These are phyloP conservation scores for Hypoxylon sp. DNA, from an alignment of 2,329 filamentous ascomycete species.

Conservation along the genomic window DNA sequence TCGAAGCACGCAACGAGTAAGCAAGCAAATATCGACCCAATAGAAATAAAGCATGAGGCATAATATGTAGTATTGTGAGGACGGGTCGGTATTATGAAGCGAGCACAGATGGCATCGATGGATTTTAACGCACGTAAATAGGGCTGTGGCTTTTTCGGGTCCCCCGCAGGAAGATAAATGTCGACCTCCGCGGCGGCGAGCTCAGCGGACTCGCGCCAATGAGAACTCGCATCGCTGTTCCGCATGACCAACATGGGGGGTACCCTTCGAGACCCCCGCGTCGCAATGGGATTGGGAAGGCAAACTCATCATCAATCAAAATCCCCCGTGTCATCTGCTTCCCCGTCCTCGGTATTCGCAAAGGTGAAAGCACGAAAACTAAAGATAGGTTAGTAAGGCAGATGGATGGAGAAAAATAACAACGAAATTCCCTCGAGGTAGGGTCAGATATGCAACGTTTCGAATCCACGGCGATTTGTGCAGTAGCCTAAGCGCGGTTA, in stretches of 20 bases:
- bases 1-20: background rate
- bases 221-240: conserved; percentile 12
- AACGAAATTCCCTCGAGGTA: conserved; percentile 11
- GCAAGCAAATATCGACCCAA: conserved; percentile 1
- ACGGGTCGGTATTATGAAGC: background rate
- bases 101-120: background rate
- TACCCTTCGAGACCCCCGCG: conserved; percentile 15
- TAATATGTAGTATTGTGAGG: no score
- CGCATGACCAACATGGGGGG: conserved; percentile 37
- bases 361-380: conserved; percentile 5
- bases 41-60: conserved; percentile 1
- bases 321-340: conserved; percentile 28
- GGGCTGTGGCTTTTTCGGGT: conserved; percentile 5
- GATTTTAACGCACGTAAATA: background rate
- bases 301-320: conserved; percentile 9
- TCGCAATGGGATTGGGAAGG: conserved; percentile 17
- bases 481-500: background rate
- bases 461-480: conserved; percentile 20
- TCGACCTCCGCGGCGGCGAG: conserved; percentile 14
- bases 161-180: conserved; percentile 19
- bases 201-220: conserved; percentile 32
- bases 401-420: background rate
- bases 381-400: background rate
- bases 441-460: conserved; percentile 25
- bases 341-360: conserved; percentile 1